These are phyloP conservation scores for Acorus calamus DNA, from an alignment of 106 monocot species.

Conservation along the genomic window DNA sequence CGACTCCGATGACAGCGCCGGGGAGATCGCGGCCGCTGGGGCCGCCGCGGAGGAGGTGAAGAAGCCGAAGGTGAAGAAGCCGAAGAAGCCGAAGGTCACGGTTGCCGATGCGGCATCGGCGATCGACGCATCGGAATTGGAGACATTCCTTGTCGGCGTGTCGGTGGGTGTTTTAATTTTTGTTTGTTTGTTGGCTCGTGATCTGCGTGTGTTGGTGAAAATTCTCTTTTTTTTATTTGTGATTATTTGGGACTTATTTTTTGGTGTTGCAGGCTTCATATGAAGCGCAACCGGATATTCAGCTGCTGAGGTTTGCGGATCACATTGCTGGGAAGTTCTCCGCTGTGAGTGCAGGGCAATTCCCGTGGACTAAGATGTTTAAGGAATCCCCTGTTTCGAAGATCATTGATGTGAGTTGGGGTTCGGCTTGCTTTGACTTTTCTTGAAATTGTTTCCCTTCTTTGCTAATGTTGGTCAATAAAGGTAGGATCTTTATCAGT, in stretches of 20 bases:
- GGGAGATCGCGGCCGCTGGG: slow-evolving; percentile 14
- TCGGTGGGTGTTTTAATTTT: slow-evolving; percentile 23
- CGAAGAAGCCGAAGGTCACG: slow-evolving; percentile 86
- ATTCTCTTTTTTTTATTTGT: too few species aligned
- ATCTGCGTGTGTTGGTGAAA: too few species aligned
- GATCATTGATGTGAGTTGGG: slow-evolving; percentile 63
- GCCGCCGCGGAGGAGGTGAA: slow-evolving; percentile 16
- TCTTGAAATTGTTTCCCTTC: too few species aligned
- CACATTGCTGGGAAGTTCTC: slow-evolving; percentile 70
- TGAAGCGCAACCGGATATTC: slow-evolving; percentile 69
- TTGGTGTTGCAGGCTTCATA: slow-evolving; percentile 50
- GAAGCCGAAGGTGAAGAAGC: slow-evolving; percentile 72
- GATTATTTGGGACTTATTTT: too few species aligned
- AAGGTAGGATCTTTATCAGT: too few species aligned
- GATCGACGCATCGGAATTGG: slow-evolving; percentile 66
- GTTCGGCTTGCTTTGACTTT: too few species aligned
- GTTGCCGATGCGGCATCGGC: slow-evolving; percentile 80
- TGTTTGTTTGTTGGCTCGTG: too few species aligned
- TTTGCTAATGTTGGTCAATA: too few species aligned
- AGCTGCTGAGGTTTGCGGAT: slow-evolving; percentile 93
- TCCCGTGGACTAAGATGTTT: slow-evolving; percentile 85
- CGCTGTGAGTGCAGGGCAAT: slow-evolving; percentile 57
- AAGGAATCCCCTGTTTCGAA: slow-evolving; percentile 75
- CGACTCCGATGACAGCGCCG: too few species aligned
- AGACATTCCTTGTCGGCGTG: slow-evolving; percentile 55